Conservation (phyloP, 768 basidiomycete genomes). For the Suillus alpinus region DNA sequence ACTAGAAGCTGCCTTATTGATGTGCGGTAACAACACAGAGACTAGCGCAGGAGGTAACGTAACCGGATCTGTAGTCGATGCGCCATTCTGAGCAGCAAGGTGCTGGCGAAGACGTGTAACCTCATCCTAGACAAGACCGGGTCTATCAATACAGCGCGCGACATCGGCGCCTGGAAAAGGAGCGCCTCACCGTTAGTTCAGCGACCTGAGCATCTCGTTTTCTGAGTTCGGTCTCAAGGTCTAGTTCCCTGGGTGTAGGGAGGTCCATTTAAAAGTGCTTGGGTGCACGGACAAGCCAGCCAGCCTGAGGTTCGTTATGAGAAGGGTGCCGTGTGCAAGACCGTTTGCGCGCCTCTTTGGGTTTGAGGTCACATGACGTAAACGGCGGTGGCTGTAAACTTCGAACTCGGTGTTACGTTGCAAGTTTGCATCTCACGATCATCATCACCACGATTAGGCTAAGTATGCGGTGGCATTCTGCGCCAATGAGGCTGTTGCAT, state of each 20-base stretch:
- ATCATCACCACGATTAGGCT: neutral
- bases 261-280: constrained; percentile 51
- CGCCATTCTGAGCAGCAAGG: constrained; percentile 56
- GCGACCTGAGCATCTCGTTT: constrained; percentile 70
- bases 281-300: constrained; percentile 12
- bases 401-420: neutral
- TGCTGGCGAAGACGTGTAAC: constrained; percentile 65
- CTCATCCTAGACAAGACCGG: constrained; percentile 55
- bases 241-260: constrained; percentile 73
- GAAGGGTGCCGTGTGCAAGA: constrained; percentile 24
- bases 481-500: too few species aligned
- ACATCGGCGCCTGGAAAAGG: constrained; percentile 19
- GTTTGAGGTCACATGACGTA: constrained; percentile 27
- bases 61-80: constrained; percentile 58
- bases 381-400: constrained; percentile 31
- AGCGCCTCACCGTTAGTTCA: constrained; percentile 63
- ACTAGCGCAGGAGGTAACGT: constrained; percentile 71
- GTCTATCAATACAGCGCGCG: constrained; percentile 15
- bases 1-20: constrained; percentile 41
- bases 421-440: neutral
- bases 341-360: constrained; percentile 22
- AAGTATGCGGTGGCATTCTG: neutral
- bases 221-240: constrained; percentile 76
- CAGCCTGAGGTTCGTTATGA: constrained; percentile 6
- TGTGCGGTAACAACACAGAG: constrained; percentile 66